Evolutionary conservation across 1,284 basidiomycete species (phyloP), one percentile per base, ranked within the genome.

Genomic region (Bjerkandera adusta): DNA sequence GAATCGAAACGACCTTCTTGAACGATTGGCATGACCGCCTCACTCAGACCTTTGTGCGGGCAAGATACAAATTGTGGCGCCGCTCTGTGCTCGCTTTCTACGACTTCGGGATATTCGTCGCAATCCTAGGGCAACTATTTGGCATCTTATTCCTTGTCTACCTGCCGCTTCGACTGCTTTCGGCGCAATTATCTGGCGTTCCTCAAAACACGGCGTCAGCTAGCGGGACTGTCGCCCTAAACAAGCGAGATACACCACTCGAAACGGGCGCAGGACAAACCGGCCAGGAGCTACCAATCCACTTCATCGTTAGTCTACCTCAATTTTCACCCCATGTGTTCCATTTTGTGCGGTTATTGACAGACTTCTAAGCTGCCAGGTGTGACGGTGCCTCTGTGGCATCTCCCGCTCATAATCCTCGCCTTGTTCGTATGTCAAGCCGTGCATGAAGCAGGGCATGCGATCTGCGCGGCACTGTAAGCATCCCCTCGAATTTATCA

Each of bases 351-450:
- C n/a, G n/a, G n/a, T n/a, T n/a, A n/a, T n/a, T n/a, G n/a, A n/a
- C n/a, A n/a, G n/a, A n/a, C n/a, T n/a, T n/a, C n/a, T n/a, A n/a
- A 89, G 86, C 80, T 90, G 35, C 88, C 88, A 12, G 88, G 88
- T 3, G 49, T 89, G 3, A 90, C 85, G 1, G 77, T 85, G 1
- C 88, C 87, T 1, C 56, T 85, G n/a, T 63, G 65, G 26, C 79
- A 89, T 57, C 56, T 85, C 1, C 80, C 81, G 3, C 51, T 79
- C 25, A 77, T 89, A 39, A 56, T 89, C 12, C 13, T 73, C n/a
- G 70, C 81, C 0, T 69, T 89, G 3, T 71, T 81, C 41, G 25
- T 76, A 6, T 72, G 72, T 33, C 85, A 88, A 63, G 53, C 80
- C 13, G 56, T 85, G 15, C 87, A 90, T 54, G 87, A 90, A 66